These are phyloP conservation scores for Hemerocallis citrina DNA, from an alignment of 106 monocot species.

Conservation along the genomic window DNA sequence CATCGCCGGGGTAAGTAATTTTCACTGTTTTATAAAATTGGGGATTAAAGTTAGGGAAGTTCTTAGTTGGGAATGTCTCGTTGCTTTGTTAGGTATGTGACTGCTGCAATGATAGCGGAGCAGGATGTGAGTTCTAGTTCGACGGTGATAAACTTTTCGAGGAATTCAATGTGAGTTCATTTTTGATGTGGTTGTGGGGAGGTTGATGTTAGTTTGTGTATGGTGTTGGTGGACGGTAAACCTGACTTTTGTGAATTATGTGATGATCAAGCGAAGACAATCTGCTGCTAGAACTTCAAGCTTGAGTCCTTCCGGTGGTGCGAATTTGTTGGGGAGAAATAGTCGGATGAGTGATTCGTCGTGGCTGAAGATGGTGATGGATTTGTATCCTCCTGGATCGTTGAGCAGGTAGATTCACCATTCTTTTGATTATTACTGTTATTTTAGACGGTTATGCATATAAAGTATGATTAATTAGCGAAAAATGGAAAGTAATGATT, in stretches of 20 bases:
- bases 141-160: conserved; percentile 22
- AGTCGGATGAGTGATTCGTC: conserved; percentile 29
- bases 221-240: too few relatives aligned
- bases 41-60: neutral
- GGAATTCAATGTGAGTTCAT: conserved; percentile 48
- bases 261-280: conserved; percentile 92
- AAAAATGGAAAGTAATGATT: too few relatives aligned
- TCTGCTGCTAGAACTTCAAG: conserved; percentile 57
- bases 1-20: conserved; percentile 77
- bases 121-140: conserved; percentile 32
- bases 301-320: conserved; percentile 26
- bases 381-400: conserved; percentile 73
- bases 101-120: conserved; percentile 56
- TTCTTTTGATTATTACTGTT: neutral
- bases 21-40: neutral
- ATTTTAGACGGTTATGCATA: too few relatives aligned
- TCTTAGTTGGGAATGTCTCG: neutral
- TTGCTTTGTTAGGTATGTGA: conserved; percentile 52
- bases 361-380: conserved; percentile 71
- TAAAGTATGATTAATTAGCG: too few relatives aligned
- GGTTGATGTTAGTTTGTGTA: neutral
- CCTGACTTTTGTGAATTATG: conserved; percentile 23
- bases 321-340: conserved; percentile 27
- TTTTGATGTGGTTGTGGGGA: neutral
- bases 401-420: conserved; percentile 50